These are phyloP conservation scores for Aspergillus steynii DNA, from an alignment of 495 filamentous ascomycete genomes.

Conservation along the genomic window DNA sequence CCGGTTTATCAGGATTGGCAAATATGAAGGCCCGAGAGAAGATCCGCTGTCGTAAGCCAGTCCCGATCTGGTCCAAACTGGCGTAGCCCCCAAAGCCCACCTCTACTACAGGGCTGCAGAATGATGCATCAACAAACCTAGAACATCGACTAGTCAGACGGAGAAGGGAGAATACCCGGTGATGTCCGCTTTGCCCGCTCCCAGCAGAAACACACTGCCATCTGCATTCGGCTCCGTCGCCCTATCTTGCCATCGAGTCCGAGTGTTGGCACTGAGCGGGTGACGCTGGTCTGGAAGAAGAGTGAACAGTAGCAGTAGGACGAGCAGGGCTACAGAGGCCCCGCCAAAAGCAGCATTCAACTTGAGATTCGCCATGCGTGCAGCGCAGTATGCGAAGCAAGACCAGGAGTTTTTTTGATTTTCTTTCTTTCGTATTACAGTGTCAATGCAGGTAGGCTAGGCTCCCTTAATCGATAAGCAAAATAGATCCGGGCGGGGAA, in stretches of 20 bases:
- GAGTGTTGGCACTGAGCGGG: conserved; percentile 9
- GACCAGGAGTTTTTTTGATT: not conserved
- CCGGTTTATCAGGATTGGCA: conserved; percentile 62
- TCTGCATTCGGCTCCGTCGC: conserved; percentile 24
- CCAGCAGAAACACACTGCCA: conserved; percentile 70
- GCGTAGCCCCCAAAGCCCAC: conserved; percentile 94
- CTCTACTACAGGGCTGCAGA: conserved; percentile 75
- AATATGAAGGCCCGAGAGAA: conserved; percentile 92
- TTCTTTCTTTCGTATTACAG: not conserved
- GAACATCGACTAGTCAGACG: not conserved
- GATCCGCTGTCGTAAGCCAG: conserved; percentile 84
- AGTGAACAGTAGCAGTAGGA: conserved; percentile 34
- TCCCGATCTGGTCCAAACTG: conserved; percentile 78
- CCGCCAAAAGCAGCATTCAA: conserved; percentile 26
- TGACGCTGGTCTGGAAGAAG: conserved; percentile 20
- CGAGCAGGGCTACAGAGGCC: conserved; percentile 25
- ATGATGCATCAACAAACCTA: conserved; percentile 9
- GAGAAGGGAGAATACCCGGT: conserved; percentile 65
- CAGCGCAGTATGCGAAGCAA: not conserved
- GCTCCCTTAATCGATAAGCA: not conserved
- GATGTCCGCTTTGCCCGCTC: conserved; percentile 92
- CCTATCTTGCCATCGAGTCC: conserved; percentile 18
- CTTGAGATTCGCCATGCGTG: conserved; percentile 30
- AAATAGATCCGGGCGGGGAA: not conserved
- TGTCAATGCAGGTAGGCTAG: not conserved